These are phyloP conservation scores for Neurospora sp. DNA, from an alignment of 495 filamentous ascomycete species.

Conservation along the genomic window DNA sequence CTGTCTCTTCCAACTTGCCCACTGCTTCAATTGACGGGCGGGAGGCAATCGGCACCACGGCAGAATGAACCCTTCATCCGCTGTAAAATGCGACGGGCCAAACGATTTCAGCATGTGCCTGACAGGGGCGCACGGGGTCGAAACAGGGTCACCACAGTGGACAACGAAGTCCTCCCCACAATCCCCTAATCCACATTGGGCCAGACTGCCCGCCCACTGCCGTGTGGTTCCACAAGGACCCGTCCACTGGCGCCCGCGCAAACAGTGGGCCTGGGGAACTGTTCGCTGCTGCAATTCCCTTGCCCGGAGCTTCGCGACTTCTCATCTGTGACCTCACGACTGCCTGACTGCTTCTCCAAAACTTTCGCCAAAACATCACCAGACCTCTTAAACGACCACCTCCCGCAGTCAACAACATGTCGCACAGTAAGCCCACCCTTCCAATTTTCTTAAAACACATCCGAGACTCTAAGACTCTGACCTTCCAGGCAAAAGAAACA, in stretches of 20 bases:
- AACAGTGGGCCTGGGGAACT: background rate
- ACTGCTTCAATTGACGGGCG: background rate
- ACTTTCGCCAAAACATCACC: background rate
- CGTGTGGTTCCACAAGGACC: background rate
- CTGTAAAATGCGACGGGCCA: background rate
- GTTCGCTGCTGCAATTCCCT: background rate
- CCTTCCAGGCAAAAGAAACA: constrained; percentile 74
- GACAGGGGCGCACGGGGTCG: background rate
- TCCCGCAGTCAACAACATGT: constrained; percentile 27
- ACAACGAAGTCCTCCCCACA: background rate
- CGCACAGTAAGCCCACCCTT: constrained; percentile 40
- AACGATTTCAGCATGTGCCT: background rate
- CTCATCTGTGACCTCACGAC: background rate
- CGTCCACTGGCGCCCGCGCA: background rate
- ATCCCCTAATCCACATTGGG: background rate
- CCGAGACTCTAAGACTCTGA: constrained; percentile 11
- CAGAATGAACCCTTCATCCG: background rate
- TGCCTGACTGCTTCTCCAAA: background rate
- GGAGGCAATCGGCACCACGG: background rate
- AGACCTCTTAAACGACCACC: background rate
- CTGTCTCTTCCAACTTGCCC: background rate
- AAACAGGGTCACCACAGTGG: background rate
- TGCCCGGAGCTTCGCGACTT: background rate
- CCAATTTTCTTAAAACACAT: background rate
- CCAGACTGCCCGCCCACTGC: background rate